Base-by-base conservation (phyloP, 2,329 filamentous ascomycete species). In the Chaetomiaceae sp. region DNA sequence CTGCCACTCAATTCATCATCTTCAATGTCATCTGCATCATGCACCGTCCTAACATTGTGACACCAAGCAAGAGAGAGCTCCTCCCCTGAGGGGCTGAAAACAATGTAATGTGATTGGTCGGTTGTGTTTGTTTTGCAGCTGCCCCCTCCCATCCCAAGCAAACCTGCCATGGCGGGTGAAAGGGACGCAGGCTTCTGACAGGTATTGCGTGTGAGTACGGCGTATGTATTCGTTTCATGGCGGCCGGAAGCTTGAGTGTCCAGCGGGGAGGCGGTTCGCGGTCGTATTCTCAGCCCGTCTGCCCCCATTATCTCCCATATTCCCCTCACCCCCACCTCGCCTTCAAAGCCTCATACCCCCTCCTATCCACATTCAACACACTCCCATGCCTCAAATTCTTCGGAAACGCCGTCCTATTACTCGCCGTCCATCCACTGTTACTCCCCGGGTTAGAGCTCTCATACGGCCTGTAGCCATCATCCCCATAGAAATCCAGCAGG, bases 351-450 rank as follows among this genome's bases (percentile, higher is more conserved):
- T 71, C 65, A 43, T 75, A 75, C 42, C 73, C 57, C 9, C 65
- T 68, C 64, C 70, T 63, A 45, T 72, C 76, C 3, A 80, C 64
- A 0, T 77, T 72, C 58, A 81, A 57, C 20, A 81, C 73, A 53
- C 73, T 75, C 8, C 78, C 78, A 65, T 81, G 78, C 56, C 78
- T 74, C 60, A 81, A 54, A 29, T 74, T 72, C 43, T 59, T 70
- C 8, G 78, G 78, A 58, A 77, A 80, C 1, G 58, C 66, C 2
- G 62, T 61, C 34, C 71, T 61, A 53, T 69, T 68, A 39, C 73
- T 76, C 27, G 72, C 72, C 1, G 64, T 68, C 77, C 78, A 82
- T 17, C 65, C 69, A 22, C 54, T 54, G 38, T 78, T 78, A 3
- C 64, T 68, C 58, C 66, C 63, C 15, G 77, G 69, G 50, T 74